phyloP scores from a whole-genome alignment of 805 yeast species.

The Starmera caribaea region DNA sequence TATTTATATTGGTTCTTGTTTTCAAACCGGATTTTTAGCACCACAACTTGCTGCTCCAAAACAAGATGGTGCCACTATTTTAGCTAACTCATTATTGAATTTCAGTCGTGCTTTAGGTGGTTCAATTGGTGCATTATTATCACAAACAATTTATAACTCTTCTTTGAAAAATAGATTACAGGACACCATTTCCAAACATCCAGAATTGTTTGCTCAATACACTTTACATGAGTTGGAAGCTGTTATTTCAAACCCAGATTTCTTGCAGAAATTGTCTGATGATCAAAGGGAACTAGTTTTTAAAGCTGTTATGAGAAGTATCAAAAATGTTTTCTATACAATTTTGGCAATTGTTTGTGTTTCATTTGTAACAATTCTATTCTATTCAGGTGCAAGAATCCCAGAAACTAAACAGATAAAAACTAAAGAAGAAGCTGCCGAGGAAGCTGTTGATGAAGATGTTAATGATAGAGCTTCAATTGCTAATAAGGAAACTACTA shows the following conservation, averaged over 20 bases:
- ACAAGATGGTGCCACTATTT: constrained; percentile 33
- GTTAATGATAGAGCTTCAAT: background rate
- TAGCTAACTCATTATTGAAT: constrained; percentile 33
- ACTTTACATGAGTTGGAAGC: background rate
- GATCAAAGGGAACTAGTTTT: constrained; percentile 9
- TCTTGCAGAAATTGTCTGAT: constrained; percentile 2
- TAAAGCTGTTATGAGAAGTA: constrained; percentile 23
- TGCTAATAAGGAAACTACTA: background rate
- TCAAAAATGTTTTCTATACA: constrained; percentile 31
- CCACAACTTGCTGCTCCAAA: constrained; percentile 35
- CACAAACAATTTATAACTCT: constrained; percentile 28
- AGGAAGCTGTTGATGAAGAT: background rate
- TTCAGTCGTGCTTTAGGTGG: constrained; percentile 34
- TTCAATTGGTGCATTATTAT: constrained; percentile 28
- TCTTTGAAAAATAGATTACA: constrained; percentile 14
- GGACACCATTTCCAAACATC: background rate
- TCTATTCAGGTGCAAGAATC: constrained; percentile 31
- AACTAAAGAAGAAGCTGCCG: constrained; percentile 5
- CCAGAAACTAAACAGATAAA: constrained; percentile 21
- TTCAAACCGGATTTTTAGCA: constrained; percentile 24
- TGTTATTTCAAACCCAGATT: constrained; percentile 2
- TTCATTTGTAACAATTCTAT: constrained; percentile 23
- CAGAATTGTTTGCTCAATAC: constrained; percentile 1
- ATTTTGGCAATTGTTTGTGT: constrained; percentile 26
- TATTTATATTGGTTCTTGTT: constrained; percentile 23